Conservation (phyloP, 2,329 filamentous ascomycete genomes). For the Ophiocordyceps polyrhachis-furcata region DNA sequence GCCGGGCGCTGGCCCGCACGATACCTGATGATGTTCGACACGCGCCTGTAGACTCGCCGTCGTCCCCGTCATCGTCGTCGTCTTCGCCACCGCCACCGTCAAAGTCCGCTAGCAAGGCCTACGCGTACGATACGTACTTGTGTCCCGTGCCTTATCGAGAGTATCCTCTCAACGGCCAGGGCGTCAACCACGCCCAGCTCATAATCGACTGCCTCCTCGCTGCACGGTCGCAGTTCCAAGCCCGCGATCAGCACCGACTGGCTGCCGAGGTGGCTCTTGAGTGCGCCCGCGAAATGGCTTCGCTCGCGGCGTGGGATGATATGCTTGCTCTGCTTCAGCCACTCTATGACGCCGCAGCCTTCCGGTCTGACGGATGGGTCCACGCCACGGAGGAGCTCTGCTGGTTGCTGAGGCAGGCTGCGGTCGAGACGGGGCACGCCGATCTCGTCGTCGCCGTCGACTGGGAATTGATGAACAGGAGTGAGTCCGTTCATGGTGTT, state of each 20-base stretch:
- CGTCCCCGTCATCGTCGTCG: conserved; percentile 19
- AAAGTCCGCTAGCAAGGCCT: conserved; percentile 29
- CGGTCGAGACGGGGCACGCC: conserved; percentile 29
- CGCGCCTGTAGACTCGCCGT: conserved; percentile 26
- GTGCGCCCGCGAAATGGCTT: conserved; percentile 35
- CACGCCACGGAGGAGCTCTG: conserved; percentile 39
- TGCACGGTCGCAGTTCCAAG: conserved; percentile 34
- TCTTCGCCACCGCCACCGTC: conserved; percentile 18
- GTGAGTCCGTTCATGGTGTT: conserved; percentile 19
- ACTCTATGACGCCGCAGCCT: conserved; percentile 37
- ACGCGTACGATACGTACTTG: conserved; percentile 47
- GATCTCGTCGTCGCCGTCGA: conserved; percentile 42
- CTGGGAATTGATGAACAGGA: conserved; percentile 43
- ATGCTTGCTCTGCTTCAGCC: conserved; percentile 34
- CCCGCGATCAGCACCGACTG: conserved; percentile 31
- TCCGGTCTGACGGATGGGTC: conserved; percentile 40
- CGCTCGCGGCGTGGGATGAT: conserved; percentile 30
- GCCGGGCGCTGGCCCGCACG: conserved; percentile 31
- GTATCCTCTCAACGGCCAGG: conserved; percentile 28
- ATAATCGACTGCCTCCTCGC: conserved; percentile 33
- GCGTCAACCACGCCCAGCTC: conserved; percentile 35
- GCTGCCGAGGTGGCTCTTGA: conserved; percentile 38
- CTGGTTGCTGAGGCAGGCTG: conserved; percentile 41
- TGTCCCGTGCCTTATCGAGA: conserved; percentile 45
- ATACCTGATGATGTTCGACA: conserved; percentile 41